A percentile compares a stretch with the other conserved stretches of the same genome.
Evolutionary conservation across 805 yeast species (phyloP).

Genomic region (Aciculoconidium aculeatum): DNA sequence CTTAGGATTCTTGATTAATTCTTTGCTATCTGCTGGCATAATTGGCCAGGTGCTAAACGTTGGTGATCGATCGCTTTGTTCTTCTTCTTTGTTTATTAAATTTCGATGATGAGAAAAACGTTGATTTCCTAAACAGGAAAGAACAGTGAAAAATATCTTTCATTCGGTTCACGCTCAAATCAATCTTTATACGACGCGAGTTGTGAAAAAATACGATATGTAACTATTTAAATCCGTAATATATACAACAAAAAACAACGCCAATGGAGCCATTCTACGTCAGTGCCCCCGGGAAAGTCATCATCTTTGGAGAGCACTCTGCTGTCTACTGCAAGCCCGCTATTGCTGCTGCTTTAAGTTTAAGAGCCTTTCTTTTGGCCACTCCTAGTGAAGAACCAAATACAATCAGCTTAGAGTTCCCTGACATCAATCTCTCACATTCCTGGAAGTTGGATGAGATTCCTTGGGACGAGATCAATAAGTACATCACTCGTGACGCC

Average conservation of each 20-base stretch:
- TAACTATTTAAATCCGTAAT: too few species aligned
- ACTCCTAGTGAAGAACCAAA: slow-evolving; percentile 39
- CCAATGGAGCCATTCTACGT: slow-evolving; percentile 53
- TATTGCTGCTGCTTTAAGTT: slow-evolving; percentile 87
- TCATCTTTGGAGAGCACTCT: slow-evolving; percentile 94
- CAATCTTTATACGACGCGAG: too few species aligned
- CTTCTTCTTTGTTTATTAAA: too few species aligned
- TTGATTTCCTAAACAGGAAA: too few species aligned
- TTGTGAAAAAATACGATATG: too few species aligned
- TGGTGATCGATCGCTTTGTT: too few species aligned
- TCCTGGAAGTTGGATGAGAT: slow-evolving; percentile 58
- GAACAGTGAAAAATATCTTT: too few species aligned
- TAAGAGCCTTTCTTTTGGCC: slow-evolving; percentile 77
- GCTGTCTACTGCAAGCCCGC: slow-evolving; percentile 94
- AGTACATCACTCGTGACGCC: slow-evolving; percentile 13
- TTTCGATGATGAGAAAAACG: too few species aligned
- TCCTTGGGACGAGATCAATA: slow-evolving; percentile 50
- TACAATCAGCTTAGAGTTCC: slow-evolving; percentile 61
- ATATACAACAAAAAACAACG: too few species aligned
- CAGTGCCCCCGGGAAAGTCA: slow-evolving; percentile 95
- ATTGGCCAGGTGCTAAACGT: neutral
- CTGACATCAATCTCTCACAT: slow-evolving; percentile 67
- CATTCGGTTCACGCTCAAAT: too few species aligned
- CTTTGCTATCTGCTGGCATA: slow-evolving; percentile 6
- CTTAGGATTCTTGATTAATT: slow-evolving; percentile 5